These are phyloP conservation scores for Straminergon stramineum DNA, from an alignment of 225 moss, liverwort and hornwort species.

Conservation along the genomic window DNA sequence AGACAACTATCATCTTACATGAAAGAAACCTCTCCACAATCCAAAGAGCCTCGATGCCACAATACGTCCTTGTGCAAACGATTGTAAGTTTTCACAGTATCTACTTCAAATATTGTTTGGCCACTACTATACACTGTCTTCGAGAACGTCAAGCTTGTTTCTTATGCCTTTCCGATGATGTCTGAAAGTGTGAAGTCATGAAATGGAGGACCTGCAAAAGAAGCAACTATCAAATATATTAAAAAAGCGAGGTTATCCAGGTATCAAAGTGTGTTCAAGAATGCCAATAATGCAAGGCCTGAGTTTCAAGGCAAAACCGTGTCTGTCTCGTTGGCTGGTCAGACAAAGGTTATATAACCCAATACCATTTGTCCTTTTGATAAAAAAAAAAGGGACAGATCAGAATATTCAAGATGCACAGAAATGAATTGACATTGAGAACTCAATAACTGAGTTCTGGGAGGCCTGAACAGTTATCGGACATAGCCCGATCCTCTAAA, in stretches of 20 bases:
- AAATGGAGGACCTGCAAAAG: slow-evolving; percentile 75
- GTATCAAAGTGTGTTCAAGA: background rate
- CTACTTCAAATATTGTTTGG: background rate
- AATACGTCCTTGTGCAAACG: background rate
- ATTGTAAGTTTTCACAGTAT: background rate
- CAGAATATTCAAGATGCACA: background rate
- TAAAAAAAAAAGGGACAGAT: background rate
- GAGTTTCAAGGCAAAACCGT: background rate
- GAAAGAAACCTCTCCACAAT: background rate
- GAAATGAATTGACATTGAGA: background rate
- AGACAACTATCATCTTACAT: background rate
- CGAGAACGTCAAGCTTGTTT: background rate
- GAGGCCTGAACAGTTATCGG: background rate
- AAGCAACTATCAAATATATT: background rate
- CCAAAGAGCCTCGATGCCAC: background rate
- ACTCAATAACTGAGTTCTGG: background rate
- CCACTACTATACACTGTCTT: background rate
- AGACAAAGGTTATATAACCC: background rate
- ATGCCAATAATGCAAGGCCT: background rate
- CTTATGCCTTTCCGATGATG: slow-evolving; percentile 43
- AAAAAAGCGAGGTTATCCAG: background rate
- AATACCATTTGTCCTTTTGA: no score
- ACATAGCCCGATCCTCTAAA: background rate
- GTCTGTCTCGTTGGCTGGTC: background rate
- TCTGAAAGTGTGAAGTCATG: slow-evolving; percentile 81